These are phyloP conservation scores for Chalaropsis ovoidea DNA, from an alignment of 2,329 filamentous ascomycete species.

Conservation along the genomic window DNA sequence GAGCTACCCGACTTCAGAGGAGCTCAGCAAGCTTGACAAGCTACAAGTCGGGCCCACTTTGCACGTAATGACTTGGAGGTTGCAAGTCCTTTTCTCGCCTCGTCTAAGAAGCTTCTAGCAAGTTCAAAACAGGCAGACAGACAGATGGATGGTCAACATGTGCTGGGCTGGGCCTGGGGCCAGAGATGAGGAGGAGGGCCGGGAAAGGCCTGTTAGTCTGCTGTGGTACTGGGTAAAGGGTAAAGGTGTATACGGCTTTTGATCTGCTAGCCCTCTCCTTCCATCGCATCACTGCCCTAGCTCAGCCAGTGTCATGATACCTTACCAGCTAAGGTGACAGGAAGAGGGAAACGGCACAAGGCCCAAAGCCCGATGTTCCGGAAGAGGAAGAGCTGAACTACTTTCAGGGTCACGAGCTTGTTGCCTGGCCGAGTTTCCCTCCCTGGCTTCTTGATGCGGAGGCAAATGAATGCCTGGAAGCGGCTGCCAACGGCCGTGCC, in stretches of 20 bases:
- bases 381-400: conserved; percentile 1
- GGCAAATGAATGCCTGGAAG: not conserved
- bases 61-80: not conserved
- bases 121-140: not conserved
- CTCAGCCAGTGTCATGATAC: not conserved
- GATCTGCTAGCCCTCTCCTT: not conserved
- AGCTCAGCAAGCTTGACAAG: too few species aligned
- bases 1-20: too few species aligned
- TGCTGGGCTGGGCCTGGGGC: too few species aligned
- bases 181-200: too few species aligned
- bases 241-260: not conserved
- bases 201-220: too few species aligned
- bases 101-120: not conserved
- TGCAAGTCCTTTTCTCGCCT: not conserved
- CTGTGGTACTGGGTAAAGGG: not conserved
- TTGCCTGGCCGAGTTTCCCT: not conserved
- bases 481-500: not conserved
- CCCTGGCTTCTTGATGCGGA: not conserved
- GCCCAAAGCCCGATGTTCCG: not conserved
- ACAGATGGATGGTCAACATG: not conserved
- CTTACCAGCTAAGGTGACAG: not conserved
- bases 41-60: not conserved
- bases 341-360: not conserved
- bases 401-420: not conserved
- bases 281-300: not conserved